phyloP scores from a whole-genome alignment of 1,284 basidiomycete species.

The Cronartium quercuum region DNA sequence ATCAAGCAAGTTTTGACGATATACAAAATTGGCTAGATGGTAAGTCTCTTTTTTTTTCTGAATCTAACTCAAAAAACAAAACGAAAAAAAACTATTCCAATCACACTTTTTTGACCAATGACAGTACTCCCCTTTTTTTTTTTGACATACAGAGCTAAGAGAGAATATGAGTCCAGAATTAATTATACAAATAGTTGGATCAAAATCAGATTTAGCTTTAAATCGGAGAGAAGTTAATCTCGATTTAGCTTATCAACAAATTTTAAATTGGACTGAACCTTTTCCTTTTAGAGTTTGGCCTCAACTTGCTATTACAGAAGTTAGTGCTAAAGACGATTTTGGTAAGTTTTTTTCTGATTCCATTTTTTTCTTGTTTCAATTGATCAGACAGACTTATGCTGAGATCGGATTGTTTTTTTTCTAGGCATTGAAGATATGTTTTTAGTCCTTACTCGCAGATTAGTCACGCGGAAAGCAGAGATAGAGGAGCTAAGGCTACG shows the following conservation, averaged over 20 bases:
- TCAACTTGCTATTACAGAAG: constrained; percentile 23
- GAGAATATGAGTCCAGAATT: constrained; percentile 65
- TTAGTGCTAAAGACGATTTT: constrained; percentile 36
- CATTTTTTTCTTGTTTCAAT: neutral
- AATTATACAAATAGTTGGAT: constrained; percentile 84
- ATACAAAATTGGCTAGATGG: constrained; percentile 89
- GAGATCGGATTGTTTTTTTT: neutral
- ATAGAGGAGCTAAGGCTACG: constrained; percentile 6
- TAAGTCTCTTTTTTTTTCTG: constrained; percentile 45
- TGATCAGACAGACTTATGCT: neutral
- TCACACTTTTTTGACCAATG: constrained; percentile 10
- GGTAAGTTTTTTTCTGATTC: neutral
- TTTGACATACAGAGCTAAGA: constrained; percentile 64
- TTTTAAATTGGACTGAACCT: constrained; percentile 43
- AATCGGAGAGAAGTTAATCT: constrained; percentile 59
- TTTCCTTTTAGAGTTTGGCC: neutral
- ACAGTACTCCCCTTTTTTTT: neutral
- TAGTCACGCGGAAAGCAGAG: constrained; percentile 14
- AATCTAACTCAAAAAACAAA: neutral
- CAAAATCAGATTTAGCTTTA: constrained; percentile 71
- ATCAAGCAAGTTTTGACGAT: constrained; percentile 78
- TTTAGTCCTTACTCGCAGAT: constrained; percentile 11
- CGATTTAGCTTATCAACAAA: constrained; percentile 62
- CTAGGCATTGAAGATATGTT: constrained; percentile 36
- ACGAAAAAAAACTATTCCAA: neutral